phyloP scores from a whole-genome alignment of 2,329 filamentous ascomycete species.

The Dactylella cylindrospora region DNA sequence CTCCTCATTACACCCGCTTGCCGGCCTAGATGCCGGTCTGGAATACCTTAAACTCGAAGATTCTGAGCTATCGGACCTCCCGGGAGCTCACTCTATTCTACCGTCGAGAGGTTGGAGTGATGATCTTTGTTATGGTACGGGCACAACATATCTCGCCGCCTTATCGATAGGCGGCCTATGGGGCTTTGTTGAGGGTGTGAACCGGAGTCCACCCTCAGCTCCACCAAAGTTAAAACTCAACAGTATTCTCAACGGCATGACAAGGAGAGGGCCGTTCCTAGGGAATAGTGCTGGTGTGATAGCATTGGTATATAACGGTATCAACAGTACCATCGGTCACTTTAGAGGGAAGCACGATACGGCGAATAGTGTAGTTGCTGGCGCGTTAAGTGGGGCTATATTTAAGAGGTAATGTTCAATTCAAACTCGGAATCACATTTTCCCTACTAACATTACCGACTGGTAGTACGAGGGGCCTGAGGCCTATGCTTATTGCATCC shows the following conservation, averaged over 20 bases:
- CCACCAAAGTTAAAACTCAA: constrained; percentile 91
- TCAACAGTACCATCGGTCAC: constrained; percentile 81
- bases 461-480: constrained; percentile 75
- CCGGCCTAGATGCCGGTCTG: constrained; percentile 88
- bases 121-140: constrained; percentile 96
- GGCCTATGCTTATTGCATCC: constrained; percentile 92
- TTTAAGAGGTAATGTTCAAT: constrained; percentile 65
- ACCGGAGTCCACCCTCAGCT: constrained; percentile 67
- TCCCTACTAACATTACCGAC: constrained; percentile 1
- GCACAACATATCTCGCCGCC: constrained; percentile 87
- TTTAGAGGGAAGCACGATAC: constrained; percentile 83
- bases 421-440: background rate
- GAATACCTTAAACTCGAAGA: constrained; percentile 96
- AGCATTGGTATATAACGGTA: constrained; percentile 91
- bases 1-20: constrained; percentile 84
- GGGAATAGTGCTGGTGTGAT: constrained; percentile 95
- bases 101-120: constrained; percentile 97
- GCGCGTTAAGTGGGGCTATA: constrained; percentile 83
- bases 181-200: constrained; percentile 87
- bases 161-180: constrained; percentile 83
- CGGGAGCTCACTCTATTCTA: constrained; percentile 80
- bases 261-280: constrained; percentile 86
- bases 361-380: constrained; percentile 82
- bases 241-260: constrained; percentile 91
- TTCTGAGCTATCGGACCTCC: constrained; percentile 79